Evolutionary conservation across 805 yeast genomes (phyloP).

Genomic region (Wickerhamiella siamensis): DNA sequence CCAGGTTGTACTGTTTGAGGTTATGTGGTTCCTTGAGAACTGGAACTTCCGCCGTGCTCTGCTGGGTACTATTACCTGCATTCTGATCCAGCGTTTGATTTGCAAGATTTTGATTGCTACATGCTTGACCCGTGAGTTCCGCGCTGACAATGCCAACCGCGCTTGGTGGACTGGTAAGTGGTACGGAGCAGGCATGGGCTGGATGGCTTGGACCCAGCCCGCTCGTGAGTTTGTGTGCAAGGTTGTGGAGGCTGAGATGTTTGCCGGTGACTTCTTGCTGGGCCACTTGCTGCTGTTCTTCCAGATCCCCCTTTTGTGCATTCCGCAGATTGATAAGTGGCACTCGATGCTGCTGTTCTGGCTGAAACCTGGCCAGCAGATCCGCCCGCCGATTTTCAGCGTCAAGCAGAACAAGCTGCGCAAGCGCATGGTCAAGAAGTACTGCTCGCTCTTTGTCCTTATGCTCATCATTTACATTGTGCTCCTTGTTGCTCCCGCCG

Average conservation of each 20-base stretch:
- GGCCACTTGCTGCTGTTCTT: conserved; percentile 81
- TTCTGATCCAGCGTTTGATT: conserved; percentile 74
- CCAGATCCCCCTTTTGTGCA: conserved; percentile 72
- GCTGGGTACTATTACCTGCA: conserved; percentile 69
- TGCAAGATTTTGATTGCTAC: conserved; percentile 71
- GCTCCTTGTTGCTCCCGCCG: conserved; percentile 83
- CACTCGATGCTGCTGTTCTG: conserved; percentile 97
- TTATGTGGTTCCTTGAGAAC: conserved; percentile 94
- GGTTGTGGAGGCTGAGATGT: conserved; percentile 84
- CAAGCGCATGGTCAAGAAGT: conserved; percentile 93
- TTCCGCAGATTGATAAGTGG: conserved; percentile 91
- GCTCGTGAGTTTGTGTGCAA: conserved; percentile 89
- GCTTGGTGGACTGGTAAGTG: conserved; percentile 99
- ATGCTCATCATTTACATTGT: conserved; percentile 57
- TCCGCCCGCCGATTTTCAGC: conserved; percentile 95
- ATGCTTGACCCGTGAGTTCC: conserved; percentile 85
- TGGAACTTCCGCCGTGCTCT: conserved; percentile 79
- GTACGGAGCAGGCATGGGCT: conserved; percentile 89
- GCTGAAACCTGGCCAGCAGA: conserved; percentile 94
- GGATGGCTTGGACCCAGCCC: conserved; percentile 92
- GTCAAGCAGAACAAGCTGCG: conserved; percentile 91
- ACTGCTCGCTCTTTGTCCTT: conserved; percentile 64
- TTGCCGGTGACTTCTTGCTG: conserved; percentile 89
- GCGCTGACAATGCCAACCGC: conserved; percentile 86
- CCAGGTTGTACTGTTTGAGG: conserved; percentile 77